phyloP scores from a whole-genome alignment of 495 filamentous ascomycete species.

The Penicillium robsamsonii region DNA sequence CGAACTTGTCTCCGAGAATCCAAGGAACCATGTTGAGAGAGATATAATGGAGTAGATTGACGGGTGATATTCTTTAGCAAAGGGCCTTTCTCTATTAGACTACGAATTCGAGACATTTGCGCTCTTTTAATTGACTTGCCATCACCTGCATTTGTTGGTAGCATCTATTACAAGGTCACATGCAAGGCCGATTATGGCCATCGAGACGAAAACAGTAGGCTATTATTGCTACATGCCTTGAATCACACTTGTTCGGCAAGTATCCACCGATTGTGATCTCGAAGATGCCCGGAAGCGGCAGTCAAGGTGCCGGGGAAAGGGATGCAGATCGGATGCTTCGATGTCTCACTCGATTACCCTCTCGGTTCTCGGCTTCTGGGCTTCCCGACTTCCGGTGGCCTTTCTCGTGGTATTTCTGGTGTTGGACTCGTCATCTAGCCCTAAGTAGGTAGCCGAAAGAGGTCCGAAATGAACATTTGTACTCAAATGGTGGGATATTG shows the following conservation, averaged over 20 bases:
- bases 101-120: background rate
- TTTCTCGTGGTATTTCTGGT: background rate
- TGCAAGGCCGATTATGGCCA: conserved; percentile 2
- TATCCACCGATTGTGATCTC: background rate
- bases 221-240: background rate
- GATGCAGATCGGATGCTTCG: background rate
- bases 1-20: conserved; percentile 41
- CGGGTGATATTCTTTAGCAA: background rate
- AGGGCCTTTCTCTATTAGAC: background rate
- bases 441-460: background rate
- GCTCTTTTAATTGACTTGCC: conserved; percentile 1
- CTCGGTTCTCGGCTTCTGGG: background rate
- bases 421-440: background rate
- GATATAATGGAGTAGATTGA: background rate
- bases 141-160: background rate
- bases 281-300: conserved; percentile 13
- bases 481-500: background rate
- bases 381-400: background rate
- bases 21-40: conserved; percentile 27
- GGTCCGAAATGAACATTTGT: background rate
- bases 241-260: background rate
- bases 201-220: conserved; percentile 19
- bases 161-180: conserved; percentile 1
- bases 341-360: background rate
- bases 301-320: background rate